Base-by-base conservation (phyloP, 2,329 filamentous ascomycete species). In the Daldinia eschscholtzii region DNA sequence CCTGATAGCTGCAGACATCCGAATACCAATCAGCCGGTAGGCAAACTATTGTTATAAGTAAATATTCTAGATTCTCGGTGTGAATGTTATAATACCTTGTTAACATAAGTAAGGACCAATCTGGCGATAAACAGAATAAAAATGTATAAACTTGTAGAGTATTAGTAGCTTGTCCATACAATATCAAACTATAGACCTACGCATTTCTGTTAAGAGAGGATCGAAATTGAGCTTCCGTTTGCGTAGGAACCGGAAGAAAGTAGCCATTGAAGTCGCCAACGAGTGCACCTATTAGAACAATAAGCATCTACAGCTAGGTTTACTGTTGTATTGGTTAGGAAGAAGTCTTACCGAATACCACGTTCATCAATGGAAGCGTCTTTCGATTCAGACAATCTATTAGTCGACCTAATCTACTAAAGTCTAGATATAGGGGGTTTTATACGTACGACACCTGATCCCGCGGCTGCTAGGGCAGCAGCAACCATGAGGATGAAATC, bases 111-210 rank as follows among this genome's bases (percentile, higher is more conserved):
- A 44, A 92, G 80, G 18, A 81, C 75, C 71, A 92, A 89, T 55
- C 90, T 88, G 13, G 82, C 91, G 44, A 93, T 79, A 77, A 93
- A 94, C 6, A 94, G 82, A 62, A 88, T 88, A 61, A 93, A 86
- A 74, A 93, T 89, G 78, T 90, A 92, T 0, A 94, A 80, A 1
- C 87, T 88, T 67, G 20, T 61, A 57, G 42, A 37, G 10, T 44
- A 57, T 74, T 42, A 75, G 72, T 65, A 12, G 55, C 18, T 15
- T 52, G 26, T 30, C 6, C 9, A 33, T 28, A 15, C 6, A 1
- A 28, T 52, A 9, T 12, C 6, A 0, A 39, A n/a, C 1, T 18
- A 46, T 44, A 33, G 15, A 74, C 82, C 73, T 75, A 85, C 78
- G 86, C 79, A 65, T 86, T 80, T 55, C 73, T 79, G 71, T 87